Conservation (phyloP, 116 monocot genomes). For the Posidonia oceanica region DNA sequence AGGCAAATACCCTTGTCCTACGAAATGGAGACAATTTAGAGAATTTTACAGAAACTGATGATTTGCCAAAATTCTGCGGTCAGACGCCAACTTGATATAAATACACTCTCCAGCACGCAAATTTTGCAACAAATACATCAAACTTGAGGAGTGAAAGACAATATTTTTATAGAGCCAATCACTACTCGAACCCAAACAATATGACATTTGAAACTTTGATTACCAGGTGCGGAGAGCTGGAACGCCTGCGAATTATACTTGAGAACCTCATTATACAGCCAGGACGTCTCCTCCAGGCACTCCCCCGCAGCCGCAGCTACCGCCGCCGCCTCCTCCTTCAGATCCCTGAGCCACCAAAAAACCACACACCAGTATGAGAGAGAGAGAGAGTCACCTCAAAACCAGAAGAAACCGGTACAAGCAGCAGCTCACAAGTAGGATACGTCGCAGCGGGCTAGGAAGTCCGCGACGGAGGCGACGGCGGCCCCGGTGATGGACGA, state of each 20-base stretch:
- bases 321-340: conserved; percentile 31
- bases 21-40: no score
- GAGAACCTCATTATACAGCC: conserved; percentile 68
- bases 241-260: conserved; percentile 64
- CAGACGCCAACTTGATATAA: no score
- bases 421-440: conserved; percentile 55
- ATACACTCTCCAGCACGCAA: no score
- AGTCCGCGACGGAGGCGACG: conserved; percentile 28
- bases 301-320: neutral
- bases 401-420: neutral
- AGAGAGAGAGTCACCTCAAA: neutral
- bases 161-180: neutral
- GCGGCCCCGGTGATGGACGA: conserved; percentile 23
- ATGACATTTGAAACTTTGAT: neutral
- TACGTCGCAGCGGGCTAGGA: conserved; percentile 71
- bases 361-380: neutral
- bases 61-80: no score
- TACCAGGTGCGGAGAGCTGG: conserved; percentile 48
- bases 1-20: no score
- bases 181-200: neutral
- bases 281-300: conserved; percentile 21
- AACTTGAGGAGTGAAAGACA: neutral
- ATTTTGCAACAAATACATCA: no score
- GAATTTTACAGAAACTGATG: no score
- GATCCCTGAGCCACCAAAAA: conserved; percentile 29